These are phyloP conservation scores for Aspergillus eucalypticola DNA, from an alignment of 2,329 filamentous ascomycete species.

Conservation along the genomic window DNA sequence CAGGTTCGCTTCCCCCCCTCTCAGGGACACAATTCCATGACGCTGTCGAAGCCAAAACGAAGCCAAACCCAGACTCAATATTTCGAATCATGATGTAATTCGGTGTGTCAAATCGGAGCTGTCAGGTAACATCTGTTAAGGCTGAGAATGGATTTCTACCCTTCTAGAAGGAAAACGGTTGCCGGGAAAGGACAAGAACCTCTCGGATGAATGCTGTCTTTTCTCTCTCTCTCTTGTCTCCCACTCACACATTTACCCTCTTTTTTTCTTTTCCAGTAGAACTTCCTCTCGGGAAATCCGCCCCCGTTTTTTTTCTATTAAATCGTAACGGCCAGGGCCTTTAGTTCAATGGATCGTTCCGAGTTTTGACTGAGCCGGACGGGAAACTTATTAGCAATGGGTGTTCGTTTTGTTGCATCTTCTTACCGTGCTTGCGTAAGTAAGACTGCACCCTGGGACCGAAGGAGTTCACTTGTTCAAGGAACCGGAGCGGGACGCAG, in stretches of 20 bases:
- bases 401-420: neutral
- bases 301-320: neutral
- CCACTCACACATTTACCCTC: too few species aligned
- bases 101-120: constrained; percentile 9
- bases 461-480: neutral
- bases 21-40: neutral
- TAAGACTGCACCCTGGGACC: constrained; percentile 6
- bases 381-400: neutral
- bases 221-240: neutral
- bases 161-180: constrained; percentile 8
- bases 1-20: neutral
- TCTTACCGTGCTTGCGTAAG: constrained; percentile 1
- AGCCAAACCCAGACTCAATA: neutral
- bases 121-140: constrained; percentile 9
- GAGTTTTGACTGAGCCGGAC: neutral
- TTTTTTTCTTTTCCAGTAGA: neutral
- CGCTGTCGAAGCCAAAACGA: neutral
- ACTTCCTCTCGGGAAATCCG: neutral
- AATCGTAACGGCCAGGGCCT: constrained; percentile 2
- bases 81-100: constrained; percentile 13
- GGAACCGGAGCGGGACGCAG: constrained; percentile 9
- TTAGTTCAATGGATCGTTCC: constrained; percentile 1
- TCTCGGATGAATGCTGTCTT: neutral
- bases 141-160: constrained; percentile 12
- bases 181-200: neutral